phyloP scores from a whole-genome alignment of 2,329 filamentous ascomycete species.

The Fusarium bactridioides region DNA sequence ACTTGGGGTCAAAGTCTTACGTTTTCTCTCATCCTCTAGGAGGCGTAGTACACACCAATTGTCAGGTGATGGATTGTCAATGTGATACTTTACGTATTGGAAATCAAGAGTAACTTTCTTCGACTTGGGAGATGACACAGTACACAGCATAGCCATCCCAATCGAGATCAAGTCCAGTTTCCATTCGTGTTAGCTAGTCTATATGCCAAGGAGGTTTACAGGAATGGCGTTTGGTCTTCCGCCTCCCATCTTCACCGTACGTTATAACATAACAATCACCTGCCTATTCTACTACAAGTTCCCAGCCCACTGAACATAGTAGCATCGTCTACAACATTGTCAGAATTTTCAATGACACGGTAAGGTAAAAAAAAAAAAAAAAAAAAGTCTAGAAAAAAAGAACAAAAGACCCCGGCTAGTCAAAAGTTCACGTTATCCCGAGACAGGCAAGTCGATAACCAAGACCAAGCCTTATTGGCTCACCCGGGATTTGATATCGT shows the following conservation, averaged over 20 bases:
- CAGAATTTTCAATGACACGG: slow-evolving; percentile 20
- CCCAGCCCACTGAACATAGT: not conserved
- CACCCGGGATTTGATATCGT: slow-evolving; percentile 17
- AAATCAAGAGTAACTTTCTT: slow-evolving; percentile 6
- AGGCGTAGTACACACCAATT: slow-evolving; percentile 15
- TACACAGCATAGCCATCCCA: slow-evolving; percentile 6
- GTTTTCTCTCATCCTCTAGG: not conserved
- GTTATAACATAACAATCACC: not conserved
- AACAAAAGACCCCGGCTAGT: slow-evolving; percentile 17
- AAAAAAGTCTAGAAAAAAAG: slow-evolving; percentile 16
- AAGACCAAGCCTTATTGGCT: slow-evolving; percentile 14
- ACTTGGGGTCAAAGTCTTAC: not conserved
- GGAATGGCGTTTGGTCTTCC: not conserved
- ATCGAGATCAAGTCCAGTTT: slow-evolving; percentile 3
- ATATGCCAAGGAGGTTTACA: not conserved
- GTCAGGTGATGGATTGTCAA: slow-evolving; percentile 33
- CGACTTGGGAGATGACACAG: not conserved
- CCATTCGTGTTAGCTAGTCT: not conserved
- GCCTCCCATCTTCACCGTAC: not conserved
- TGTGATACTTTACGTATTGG: slow-evolving; percentile 25
- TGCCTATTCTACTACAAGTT: not conserved
- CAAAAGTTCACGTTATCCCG: slow-evolving; percentile 24
- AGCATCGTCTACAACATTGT: not conserved
- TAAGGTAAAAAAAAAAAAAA: not conserved
- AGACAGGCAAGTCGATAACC: slow-evolving; percentile 34